Base-by-base conservation (phyloP, 2,329 filamentous ascomycete genomes). In the Sporothrix variecibatus region DNA sequence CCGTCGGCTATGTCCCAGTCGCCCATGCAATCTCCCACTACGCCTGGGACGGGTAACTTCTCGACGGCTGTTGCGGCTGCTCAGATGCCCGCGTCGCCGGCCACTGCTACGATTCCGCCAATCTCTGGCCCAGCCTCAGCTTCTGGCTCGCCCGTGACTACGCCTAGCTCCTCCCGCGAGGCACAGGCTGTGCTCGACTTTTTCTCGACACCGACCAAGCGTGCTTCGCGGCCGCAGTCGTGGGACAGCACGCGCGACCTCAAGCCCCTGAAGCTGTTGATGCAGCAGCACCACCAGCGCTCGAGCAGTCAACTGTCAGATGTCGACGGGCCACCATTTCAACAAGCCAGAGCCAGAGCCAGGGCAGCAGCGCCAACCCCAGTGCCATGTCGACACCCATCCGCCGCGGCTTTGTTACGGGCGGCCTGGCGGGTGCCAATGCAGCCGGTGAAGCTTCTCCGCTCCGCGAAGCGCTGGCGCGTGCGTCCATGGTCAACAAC, bases 191-290 rank as follows among this genome's bases (percentile, higher is more conserved):
- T 23, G 46, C 65, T 20, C 11, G 65, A 75, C 49, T 34, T 70
- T 5, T 74, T 73, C 38, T 53, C 80, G 23, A 80, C 80, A 43
- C 76, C 81, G 17, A 77, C 78, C 17, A 85, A 83, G 77, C 81
- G 82, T 69, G 80, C 82, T 58, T 79, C 85, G 28, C 85, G 89
- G 5, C 88, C 88, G 15, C 89, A 84, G 15, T 91, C 88, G 0
- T 91, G 89, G 89, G 89, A 90, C 62, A 88, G 83, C 76, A 87
- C 86, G 23, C 88, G 88, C 72, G 94, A 96, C 79, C 91, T 95
- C 78, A 91, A 93, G 77, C 95, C 95, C 0, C 84, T 98, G 9
- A 95, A 93, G 82, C 90, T 97, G 28, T 89, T 97, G 8, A 60
- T 74, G 72, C 75, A 75, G 7, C 93, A 97, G 81, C 90, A 84